These are phyloP conservation scores for Hemerocallis citrina DNA, from an alignment of 106 monocot genomes.

Conservation along the genomic window DNA sequence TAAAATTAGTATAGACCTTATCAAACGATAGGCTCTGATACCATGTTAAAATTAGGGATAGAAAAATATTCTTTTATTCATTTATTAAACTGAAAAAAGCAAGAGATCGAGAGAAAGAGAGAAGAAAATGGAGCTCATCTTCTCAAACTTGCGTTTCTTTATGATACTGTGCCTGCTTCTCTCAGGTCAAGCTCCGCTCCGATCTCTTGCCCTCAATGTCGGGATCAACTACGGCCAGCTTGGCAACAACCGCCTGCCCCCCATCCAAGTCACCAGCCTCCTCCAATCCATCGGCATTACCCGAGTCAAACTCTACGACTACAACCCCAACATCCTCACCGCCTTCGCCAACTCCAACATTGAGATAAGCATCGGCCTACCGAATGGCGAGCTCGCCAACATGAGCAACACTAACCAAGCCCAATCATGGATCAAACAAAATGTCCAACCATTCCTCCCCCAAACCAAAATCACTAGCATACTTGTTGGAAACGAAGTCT, in stretches of 20 bases:
- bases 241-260: slow-evolving; percentile 49
- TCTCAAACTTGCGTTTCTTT: slow-evolving; percentile 6
- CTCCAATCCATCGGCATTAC: slow-evolving; percentile 46
- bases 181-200: slow-evolving; percentile 13
- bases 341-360: slow-evolving; percentile 41
- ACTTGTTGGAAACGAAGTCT: slow-evolving; percentile 55
- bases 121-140: slow-evolving; percentile 13
- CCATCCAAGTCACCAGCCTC: slow-evolving; percentile 26
- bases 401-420: slow-evolving; percentile 29
- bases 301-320: slow-evolving; percentile 54
- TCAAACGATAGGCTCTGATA: no score
- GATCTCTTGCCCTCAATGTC: slow-evolving; percentile 8
- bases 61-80: no score
- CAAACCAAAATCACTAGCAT: slow-evolving; percentile 44
- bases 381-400: slow-evolving; percentile 28
- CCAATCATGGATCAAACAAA: slow-evolving; percentile 33
- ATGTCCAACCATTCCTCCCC: slow-evolving; percentile 46
- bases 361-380: slow-evolving; percentile 40
- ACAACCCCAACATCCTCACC: slow-evolving; percentile 29
- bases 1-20: no score
- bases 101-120: slow-evolving; percentile 13
- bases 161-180: slow-evolving; percentile 15
- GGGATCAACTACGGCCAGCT: slow-evolving; percentile 69
- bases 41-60: no score
- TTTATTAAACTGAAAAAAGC: no score